These are phyloP conservation scores for Phytophthora melonis DNA, from an alignment of 352 stramenopile genomes.

Conservation along the genomic window DNA sequence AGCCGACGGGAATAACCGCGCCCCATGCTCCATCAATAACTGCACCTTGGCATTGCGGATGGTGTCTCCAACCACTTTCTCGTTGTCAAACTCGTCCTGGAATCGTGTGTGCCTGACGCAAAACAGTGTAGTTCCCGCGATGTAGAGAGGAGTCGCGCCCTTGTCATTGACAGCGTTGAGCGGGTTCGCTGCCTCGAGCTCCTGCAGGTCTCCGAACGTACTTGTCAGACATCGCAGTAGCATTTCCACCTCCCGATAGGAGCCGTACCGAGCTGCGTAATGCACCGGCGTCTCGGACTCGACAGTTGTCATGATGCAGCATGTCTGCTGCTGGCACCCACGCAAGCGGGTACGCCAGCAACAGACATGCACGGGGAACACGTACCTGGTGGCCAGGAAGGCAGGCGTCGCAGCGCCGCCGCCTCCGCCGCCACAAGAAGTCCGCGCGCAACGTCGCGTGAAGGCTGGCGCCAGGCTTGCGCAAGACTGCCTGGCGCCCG, in stretches of 20 bases:
- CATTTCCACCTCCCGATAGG: constrained; percentile 18
- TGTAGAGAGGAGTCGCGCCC: constrained; percentile 23
- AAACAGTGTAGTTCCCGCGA: constrained; percentile 7
- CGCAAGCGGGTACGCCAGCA: no score
- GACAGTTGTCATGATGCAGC: no score
- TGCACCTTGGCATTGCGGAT: constrained; percentile 9
- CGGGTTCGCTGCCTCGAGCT: constrained; percentile 4
- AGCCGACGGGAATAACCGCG: constrained; percentile 4
- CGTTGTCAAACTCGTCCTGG: background rate
- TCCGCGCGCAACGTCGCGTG: no score
- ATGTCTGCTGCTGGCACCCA: no score
- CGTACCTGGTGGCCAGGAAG: no score
- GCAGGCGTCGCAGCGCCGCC: no score
- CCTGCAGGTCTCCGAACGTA: constrained; percentile 12
- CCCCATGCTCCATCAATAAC: constrained; percentile 20
- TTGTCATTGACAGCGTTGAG: constrained; percentile 17
- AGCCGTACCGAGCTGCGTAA: constrained; percentile 28
- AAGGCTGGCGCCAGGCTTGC: no score
- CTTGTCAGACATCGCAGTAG: constrained; percentile 27
- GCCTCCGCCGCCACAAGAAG: no score
- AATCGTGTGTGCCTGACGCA: background rate
- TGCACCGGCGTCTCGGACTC: constrained; percentile 19
- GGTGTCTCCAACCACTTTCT: background rate
- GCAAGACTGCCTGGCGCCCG: no score
- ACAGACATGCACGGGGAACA: no score